Conservation (phyloP, 106 monocot genomes). For the Dioscorea zingiberensis region DNA sequence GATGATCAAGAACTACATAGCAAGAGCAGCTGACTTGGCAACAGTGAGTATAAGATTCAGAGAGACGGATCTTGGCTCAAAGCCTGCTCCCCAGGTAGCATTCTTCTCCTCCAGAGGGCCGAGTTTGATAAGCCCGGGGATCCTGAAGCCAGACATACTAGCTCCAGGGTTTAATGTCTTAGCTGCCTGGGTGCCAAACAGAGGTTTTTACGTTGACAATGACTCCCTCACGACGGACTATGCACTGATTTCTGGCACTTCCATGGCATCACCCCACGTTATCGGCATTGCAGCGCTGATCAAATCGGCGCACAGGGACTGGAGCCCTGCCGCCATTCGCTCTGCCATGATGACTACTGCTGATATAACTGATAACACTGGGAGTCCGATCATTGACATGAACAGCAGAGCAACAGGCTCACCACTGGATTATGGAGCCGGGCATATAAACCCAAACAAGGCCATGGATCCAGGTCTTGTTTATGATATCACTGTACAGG, state of each 20-base stretch:
- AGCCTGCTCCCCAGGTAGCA: slow-evolving; percentile 23
- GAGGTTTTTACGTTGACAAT: neutral
- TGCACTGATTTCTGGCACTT: slow-evolving; percentile 27
- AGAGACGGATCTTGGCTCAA: slow-evolving; percentile 6
- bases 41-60: slow-evolving; percentile 14
- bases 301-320: slow-evolving; percentile 23
- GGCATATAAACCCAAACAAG: slow-evolving; percentile 36
- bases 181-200: slow-evolving; percentile 17
- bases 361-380: slow-evolving; percentile 16
- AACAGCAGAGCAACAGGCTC: neutral
- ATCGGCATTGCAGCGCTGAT: slow-evolving; percentile 37
- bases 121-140: neutral
- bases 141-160: slow-evolving; percentile 26
- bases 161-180: slow-evolving; percentile 19
- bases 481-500: slow-evolving; percentile 23
- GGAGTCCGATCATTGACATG: slow-evolving; percentile 13
- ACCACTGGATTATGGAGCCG: slow-evolving; percentile 29
- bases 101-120: slow-evolving; percentile 28
- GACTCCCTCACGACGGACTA: slow-evolving; percentile 13
- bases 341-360: slow-evolving; percentile 57
- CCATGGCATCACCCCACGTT: slow-evolving; percentile 40
- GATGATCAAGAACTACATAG: slow-evolving; percentile 12
- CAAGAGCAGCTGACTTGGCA: neutral
- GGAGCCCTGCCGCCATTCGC: slow-evolving; percentile 37
- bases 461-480: slow-evolving; percentile 55